Base-by-base conservation (phyloP, 257 asterid genomes). In the Capsicum baccatum region DNA sequence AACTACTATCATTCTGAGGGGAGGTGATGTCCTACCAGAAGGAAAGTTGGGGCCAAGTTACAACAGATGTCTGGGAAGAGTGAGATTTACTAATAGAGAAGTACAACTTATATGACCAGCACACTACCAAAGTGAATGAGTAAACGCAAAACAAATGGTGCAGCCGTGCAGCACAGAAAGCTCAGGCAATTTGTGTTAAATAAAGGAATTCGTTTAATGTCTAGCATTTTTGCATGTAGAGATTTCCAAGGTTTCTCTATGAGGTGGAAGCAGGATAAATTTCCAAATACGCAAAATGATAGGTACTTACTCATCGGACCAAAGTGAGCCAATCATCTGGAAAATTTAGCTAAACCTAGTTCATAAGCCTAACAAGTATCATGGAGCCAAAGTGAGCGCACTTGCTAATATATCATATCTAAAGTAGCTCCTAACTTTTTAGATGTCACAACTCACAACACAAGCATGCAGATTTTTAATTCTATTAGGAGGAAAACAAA, bases 1-100 rank as follows among this genome's bases (percentile, higher is more conserved):
- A 83, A 83, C 86, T 60, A 89, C 90, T 80, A 2, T 80, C 86
- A 48, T 89, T 97, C 97, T 93, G 85, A 83, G 19, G 79, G 57
- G 52, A 11, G 42, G 59, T 39, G 66, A 55, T 2, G 6, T 33
- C 66, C 82, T 78, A 54, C 66, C 33, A 78, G 50, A 78, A 78
- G 33, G 33, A 52, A 78, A 54, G 47, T 54, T 33, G 50, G 50
- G 63, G 66, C 66, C 50, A 78, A 14, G 66, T 78, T 76, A 78
- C 50, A 33, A 15, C 33, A 9, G 50, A 78, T 54, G 50, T 78
- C 2, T 0, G 64, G 6, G 82, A 76, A 76, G 26, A 78, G 33
- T 33, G 50, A 35, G 48, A 15, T 78, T 78, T 78, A 54, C 64
- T 33, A 14, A 33, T 54, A 15, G 62, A 15, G 1, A 33, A 52